phyloP scores from a whole-genome alignment of 495 filamentous ascomycete genomes.

The Cercophora samala region DNA sequence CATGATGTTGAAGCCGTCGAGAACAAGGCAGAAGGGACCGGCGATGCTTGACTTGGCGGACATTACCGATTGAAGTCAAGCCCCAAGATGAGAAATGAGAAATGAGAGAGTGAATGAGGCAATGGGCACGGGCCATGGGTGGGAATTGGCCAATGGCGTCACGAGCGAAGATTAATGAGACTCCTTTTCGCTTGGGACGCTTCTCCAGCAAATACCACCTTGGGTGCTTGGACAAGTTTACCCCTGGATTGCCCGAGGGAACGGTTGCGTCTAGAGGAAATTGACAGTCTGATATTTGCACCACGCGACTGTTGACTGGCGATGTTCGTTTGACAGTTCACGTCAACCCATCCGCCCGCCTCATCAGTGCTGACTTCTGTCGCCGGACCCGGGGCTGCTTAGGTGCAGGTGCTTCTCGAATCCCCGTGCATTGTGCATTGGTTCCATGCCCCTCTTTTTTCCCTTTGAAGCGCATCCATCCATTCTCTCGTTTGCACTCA shows the following conservation, averaged over 20 bases:
- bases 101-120: not conserved
- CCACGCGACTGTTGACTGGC: not conserved
- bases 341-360: not conserved
- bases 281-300: not conserved
- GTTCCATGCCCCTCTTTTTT: constrained; percentile 5
- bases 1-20: not conserved
- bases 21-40: not conserved
- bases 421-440: not conserved
- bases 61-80: not conserved
- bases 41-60: not conserved
- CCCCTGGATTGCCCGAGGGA: not conserved
- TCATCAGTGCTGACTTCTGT: not conserved
- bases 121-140: not conserved
- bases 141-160: not conserved
- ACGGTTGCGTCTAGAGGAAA: not conserved
- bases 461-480: not conserved
- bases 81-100: not conserved
- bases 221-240: not conserved
- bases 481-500: not conserved
- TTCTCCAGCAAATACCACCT: not conserved
- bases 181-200: not conserved
- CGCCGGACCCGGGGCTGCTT: not conserved
- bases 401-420: not conserved
- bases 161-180: not conserved
- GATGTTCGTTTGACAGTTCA: constrained; percentile 3